Percentiles rank a stretch among this genome's conserved stretches.
phyloP scores from a whole-genome alignment of 176 grass and related monocot genomes.

The Elaeis guineensis region DNA sequence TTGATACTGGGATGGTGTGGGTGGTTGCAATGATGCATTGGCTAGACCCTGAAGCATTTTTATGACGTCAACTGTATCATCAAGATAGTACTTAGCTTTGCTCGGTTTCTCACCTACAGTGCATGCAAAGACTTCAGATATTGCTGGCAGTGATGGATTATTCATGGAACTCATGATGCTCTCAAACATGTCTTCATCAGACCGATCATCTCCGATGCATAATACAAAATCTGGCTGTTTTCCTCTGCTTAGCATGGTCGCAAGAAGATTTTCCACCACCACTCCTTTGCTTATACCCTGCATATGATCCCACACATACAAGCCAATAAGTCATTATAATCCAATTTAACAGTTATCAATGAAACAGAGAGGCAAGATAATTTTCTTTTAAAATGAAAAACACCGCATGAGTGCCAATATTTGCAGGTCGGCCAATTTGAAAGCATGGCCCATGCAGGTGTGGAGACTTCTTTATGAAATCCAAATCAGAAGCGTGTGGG shows the following conservation, averaged over 20 bases:
- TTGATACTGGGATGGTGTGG: constrained; percentile 3
- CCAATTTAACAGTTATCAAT: background rate
- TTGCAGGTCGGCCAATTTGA: too few relatives aligned
- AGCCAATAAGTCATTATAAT: constrained; percentile 2
- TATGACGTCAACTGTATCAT: constrained; percentile 82
- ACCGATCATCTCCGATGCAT: constrained; percentile 86
- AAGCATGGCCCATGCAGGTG: too few relatives aligned
- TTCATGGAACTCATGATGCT: constrained; percentile 57
- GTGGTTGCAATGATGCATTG: constrained; percentile 19
- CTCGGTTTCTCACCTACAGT: constrained; percentile 93
- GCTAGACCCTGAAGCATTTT: constrained; percentile 86
- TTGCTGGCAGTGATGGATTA: constrained; percentile 38
- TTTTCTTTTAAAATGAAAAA: too few relatives aligned
- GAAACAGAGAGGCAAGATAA: too few relatives aligned
- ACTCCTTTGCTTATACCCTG: constrained; percentile 96
- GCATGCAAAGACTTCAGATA: constrained; percentile 82
- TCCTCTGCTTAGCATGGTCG: constrained; percentile 35
- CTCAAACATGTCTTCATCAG: constrained; percentile 99
- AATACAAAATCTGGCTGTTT: constrained; percentile 72
- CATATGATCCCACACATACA: constrained; percentile 9
- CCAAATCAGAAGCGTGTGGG: background rate
- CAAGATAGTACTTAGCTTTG: constrained; percentile 97
- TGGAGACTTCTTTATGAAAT: background rate
- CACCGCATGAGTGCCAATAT: too few relatives aligned
- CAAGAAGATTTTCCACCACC: constrained; percentile 55